Evolutionary conservation across 768 basidiomycete genomes (phyloP).

Genomic region (Lentinula detonsa): DNA sequence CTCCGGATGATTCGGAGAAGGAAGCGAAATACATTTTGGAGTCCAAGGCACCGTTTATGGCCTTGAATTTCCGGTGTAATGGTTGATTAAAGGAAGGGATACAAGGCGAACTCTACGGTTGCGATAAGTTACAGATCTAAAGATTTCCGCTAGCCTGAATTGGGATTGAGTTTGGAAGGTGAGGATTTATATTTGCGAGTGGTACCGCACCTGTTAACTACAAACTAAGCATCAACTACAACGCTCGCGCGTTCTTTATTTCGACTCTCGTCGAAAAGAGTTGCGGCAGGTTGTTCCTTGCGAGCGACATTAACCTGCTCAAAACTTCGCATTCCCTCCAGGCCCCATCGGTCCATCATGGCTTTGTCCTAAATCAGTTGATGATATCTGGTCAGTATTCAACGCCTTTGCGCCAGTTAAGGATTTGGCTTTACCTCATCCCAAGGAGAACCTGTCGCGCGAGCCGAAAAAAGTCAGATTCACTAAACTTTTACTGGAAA

Average conservation of each 20-base stretch:
- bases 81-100: neutral
- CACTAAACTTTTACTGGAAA: slow-evolving; percentile 4
- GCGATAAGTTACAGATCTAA: neutral
- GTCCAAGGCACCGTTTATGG: neutral
- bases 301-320: slow-evolving; percentile 58
- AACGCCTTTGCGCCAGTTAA: neutral
- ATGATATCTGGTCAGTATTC: slow-evolving; percentile 7
- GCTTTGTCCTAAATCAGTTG: slow-evolving; percentile 63
- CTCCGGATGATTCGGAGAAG: neutral
- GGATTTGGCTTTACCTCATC: slow-evolving; percentile 56
- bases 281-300: slow-evolving; percentile 39
- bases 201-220: neutral
- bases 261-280: slow-evolving; percentile 1
- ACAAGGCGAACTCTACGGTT: neutral
- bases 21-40: neutral
- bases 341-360: slow-evolving; percentile 91
- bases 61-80: neutral
- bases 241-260: neutral
- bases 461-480: slow-evolving; percentile 7
- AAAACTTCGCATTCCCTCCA: slow-evolving; percentile 89
- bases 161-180: neutral
- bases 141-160: neutral
- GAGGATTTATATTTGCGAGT: neutral
- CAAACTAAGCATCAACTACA: neutral
- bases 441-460: slow-evolving; percentile 75